Evolutionary conservation across 768 basidiomycete species (phyloP), one percentile per base, ranked within the genome.

Genomic region (Mycena amicta): DNA sequence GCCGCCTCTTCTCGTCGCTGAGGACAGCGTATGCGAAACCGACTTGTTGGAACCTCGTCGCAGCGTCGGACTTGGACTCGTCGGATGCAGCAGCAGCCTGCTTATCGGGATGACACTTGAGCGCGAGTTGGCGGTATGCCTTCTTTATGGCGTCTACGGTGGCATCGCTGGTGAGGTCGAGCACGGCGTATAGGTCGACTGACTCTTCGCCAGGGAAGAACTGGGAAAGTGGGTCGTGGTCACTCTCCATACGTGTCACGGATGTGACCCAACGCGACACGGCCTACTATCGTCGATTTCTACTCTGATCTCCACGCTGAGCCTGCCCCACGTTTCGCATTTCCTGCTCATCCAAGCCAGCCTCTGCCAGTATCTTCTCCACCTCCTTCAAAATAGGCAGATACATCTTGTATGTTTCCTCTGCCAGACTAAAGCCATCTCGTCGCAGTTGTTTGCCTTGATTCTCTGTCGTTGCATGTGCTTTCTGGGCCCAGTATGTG

Each of bases 1-100:
- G 78, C 68, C 88, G 83, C 63, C 88, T 74, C 67, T 83, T 86
- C 57, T 85, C 85, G 64, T 98, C 95, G 54, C 88, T 82, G 27
- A 99, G 78, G 0, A 99, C 87, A 1, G 92, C 81, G 72, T 97
- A 99, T 11, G 96, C 93, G 68, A 95, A 98, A 0, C 96, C 93
- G 64, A 98, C 83, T 67, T 95, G 93, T 66, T 94, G 93, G 69
- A 98, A 96, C 72, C 89, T 89, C 62, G 73, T 78, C n/a, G 83
- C 85, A 66, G 90, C 87, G 62, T 84, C 81, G 30, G 84, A 81
- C 70, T 86, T 88, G 25, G 83, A 83, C 28, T 75, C 77, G 22
- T 87, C 86, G 49, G 73, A 75, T 26, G 86, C 78, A n/a, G n/a
- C n/a, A 5, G 77, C 73, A 41, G 85, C 75, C 66, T 94, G 90